These are phyloP conservation scores for Flaveria linearis DNA, from an alignment of 129 eudicot genomes.

Conservation along the genomic window DNA sequence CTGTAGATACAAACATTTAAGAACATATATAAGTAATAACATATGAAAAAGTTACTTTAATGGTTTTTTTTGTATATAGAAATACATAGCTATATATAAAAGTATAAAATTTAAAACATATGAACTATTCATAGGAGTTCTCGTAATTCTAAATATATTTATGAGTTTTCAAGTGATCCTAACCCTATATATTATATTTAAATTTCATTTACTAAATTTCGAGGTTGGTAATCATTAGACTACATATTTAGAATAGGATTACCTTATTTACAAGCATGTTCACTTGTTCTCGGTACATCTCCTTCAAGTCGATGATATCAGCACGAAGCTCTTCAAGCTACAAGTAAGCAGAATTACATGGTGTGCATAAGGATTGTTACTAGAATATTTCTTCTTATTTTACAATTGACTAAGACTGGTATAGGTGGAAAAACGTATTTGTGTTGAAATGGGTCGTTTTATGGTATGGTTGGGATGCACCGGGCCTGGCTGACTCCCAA, in stretches of 20 bases:
- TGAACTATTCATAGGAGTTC: too few species aligned
- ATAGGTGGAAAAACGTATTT: neutral
- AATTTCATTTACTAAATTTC: neutral
- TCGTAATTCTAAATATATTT: too few species aligned
- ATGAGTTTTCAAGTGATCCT: too few species aligned
- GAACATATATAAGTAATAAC: neutral
- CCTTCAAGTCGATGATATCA: conserved; percentile 67
- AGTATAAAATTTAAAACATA: neutral
- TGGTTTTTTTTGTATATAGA: too few species aligned
- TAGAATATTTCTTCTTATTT: neutral
- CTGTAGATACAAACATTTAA: conserved; percentile 31
- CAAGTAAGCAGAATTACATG: conserved; percentile 16
- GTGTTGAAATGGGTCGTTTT: neutral
- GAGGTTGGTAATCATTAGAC: neutral
- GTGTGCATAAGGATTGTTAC: neutral
- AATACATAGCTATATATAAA: too few species aligned
- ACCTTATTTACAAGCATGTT: conserved; percentile 52
- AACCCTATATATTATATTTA: neutral
- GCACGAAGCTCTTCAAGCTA: conserved; percentile 98
- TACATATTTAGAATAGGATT: conserved; percentile 3
- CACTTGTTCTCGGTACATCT: conserved; percentile 54
- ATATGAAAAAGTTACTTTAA: too few species aligned
- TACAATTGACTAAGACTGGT: neutral
- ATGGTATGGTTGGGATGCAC: neutral
- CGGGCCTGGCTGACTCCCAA: neutral